Evolutionary conservation across 2,329 filamentous ascomycete genomes (phyloP).

Genomic region (Pseudogymnoascus verrucosus): DNA sequence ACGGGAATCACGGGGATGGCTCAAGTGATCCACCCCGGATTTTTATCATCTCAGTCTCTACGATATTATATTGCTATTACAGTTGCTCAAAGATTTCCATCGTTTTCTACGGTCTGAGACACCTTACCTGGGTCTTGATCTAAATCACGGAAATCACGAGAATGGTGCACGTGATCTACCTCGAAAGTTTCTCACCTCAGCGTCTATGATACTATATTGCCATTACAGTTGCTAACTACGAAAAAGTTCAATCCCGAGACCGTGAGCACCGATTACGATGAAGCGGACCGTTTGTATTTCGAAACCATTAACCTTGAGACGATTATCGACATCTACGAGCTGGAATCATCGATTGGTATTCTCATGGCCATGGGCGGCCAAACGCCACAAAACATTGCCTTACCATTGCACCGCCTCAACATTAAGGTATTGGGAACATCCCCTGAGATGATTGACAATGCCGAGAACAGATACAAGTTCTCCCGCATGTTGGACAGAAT

Average conservation of each 20-base stretch:
- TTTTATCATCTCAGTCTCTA: background rate
- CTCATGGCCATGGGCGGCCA: constrained; percentile 96
- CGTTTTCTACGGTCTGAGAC: background rate
- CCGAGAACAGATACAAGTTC: constrained; percentile 98
- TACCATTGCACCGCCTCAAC: constrained; percentile 79
- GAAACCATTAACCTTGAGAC: constrained; percentile 91
- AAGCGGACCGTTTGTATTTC: constrained; percentile 91
- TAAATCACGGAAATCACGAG: background rate
- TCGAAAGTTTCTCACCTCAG: background rate
- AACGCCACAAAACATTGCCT: constrained; percentile 94
- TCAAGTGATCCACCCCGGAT: background rate
- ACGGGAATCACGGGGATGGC: background rate
- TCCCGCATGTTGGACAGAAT: constrained; percentile 95
- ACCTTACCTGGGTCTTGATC: background rate
- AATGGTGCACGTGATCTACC: background rate
- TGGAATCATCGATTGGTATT: constrained; percentile 76
- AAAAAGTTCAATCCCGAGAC: constrained; percentile 73
- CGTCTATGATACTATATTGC: constrained; percentile 13
- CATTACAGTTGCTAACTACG: background rate
- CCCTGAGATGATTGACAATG: constrained; percentile 96
- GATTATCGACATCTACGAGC: constrained; percentile 84
- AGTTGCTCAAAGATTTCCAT: constrained; percentile 12
- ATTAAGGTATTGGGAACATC: constrained; percentile 93
- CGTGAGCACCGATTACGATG: constrained; percentile 83
- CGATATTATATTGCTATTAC: constrained; percentile 13